Evolutionary conservation across 202 grass and related monocot species (phyloP).

Genomic region (Schoenoplectus tabernaemontani): DNA sequence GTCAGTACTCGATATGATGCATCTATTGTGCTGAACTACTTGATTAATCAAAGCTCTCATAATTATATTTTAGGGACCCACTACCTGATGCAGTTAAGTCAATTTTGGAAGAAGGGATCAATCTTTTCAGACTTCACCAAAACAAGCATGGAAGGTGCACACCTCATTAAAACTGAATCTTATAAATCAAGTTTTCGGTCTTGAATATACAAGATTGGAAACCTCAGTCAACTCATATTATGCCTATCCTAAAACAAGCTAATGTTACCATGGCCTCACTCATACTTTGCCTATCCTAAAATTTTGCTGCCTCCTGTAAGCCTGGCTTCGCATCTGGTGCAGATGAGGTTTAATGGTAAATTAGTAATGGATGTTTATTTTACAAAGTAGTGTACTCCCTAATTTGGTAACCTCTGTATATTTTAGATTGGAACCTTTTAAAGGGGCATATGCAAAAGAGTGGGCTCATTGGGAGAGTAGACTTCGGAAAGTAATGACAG

Average conservation of each 20-base stretch:
- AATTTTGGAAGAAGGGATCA: constrained; percentile 75
- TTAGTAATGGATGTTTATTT: not conserved
- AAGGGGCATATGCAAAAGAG: constrained; percentile 85
- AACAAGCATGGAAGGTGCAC: constrained; percentile 90
- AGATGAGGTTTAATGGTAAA: not conserved
- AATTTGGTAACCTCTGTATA: not conserved
- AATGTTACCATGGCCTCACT: too few relatives aligned
- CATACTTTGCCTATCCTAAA: too few relatives aligned
- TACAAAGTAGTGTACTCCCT: not conserved
- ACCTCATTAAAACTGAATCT: not conserved
- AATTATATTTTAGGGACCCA: constrained; percentile 46
- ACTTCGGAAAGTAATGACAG: constrained; percentile 44
- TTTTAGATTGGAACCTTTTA: constrained; percentile 70
- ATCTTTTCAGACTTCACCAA: constrained; percentile 79
- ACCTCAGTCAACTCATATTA: too few relatives aligned
- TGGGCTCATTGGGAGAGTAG: constrained; percentile 84
- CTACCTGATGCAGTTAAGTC: constrained; percentile 61
- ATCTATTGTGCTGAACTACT: constrained; percentile 15
- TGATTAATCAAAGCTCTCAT: not conserved
- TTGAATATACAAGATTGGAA: not conserved
- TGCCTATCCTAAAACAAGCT: too few relatives aligned
- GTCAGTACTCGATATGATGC: not conserved
- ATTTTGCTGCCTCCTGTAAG: too few relatives aligned
- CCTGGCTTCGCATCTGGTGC: too few relatives aligned
- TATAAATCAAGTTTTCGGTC: not conserved